Conservation (phyloP, 2,329 filamentous ascomycete genomes). For the Alternaria arbusti region DNA sequence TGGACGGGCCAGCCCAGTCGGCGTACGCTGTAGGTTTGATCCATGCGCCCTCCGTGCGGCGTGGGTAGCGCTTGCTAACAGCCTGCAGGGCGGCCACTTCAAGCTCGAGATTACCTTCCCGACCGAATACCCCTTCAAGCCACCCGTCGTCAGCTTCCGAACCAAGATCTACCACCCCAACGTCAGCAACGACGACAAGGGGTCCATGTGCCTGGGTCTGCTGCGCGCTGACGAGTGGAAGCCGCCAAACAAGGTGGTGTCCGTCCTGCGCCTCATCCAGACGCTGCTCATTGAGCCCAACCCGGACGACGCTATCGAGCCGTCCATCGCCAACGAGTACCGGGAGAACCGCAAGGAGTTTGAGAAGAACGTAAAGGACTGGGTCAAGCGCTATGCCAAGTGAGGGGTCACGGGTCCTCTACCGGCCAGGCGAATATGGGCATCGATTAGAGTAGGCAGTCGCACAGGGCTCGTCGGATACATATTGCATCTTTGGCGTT, state of each 20-base stretch:
- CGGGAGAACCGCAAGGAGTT: slow-evolving; percentile 71
- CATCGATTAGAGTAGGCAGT: not conserved
- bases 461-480: slow-evolving; percentile 11
- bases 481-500: slow-evolving; percentile 42
- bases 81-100: slow-evolving; percentile 71
- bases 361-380: slow-evolving; percentile 75
- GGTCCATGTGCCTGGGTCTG: slow-evolving; percentile 84
- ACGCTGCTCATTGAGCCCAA: slow-evolving; percentile 80
- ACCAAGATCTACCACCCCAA: slow-evolving; percentile 98
- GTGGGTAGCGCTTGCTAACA: slow-evolving; percentile 13
- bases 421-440: slow-evolving; percentile 5
- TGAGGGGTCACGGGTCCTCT: slow-evolving; percentile 17
- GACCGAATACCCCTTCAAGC: slow-evolving; percentile 87
- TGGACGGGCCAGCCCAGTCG: slow-evolving; percentile 70
- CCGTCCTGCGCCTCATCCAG: slow-evolving; percentile 78
- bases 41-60: not conserved
- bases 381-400: slow-evolving; percentile 75
- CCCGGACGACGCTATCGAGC: slow-evolving; percentile 88
- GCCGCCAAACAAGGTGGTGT: slow-evolving; percentile 76
- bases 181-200: slow-evolving; percentile 83
- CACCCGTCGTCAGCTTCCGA: slow-evolving; percentile 77
- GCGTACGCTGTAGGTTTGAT: slow-evolving; percentile 64
- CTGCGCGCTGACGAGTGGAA: slow-evolving; percentile 92
- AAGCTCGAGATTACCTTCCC: slow-evolving; percentile 75
- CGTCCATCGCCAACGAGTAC: slow-evolving; percentile 84